Conservation (phyloP, 139 green algal genomes). For the Volvox africanus region DNA sequence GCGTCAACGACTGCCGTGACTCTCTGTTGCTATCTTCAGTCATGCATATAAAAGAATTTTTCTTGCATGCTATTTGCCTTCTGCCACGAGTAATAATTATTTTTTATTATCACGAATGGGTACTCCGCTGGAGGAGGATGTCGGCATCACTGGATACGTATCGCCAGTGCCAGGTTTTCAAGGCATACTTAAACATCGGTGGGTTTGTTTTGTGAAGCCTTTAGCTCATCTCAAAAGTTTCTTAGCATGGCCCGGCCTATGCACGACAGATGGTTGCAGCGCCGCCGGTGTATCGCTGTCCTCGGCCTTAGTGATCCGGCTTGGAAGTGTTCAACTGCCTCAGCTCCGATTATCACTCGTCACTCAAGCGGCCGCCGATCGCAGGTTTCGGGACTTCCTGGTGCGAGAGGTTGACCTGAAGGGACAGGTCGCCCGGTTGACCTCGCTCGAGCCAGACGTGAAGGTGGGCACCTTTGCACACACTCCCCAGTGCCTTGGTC, state of each 20-base stretch:
- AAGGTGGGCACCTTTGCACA: too few relatives aligned
- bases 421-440: slow-evolving; percentile 73
- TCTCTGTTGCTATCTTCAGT: too few relatives aligned
- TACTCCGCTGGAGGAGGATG: not conserved
- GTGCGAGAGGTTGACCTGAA: slow-evolving; percentile 83
- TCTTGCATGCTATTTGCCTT: not conserved
- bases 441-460: not conserved
- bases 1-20: too few relatives aligned
- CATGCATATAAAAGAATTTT: too few relatives aligned
- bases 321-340: not conserved
- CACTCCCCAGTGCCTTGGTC: not conserved
- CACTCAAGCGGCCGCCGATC: not conserved
- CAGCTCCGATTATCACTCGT: not conserved
- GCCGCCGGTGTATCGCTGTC: too few relatives aligned
- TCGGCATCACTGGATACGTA: slow-evolving; percentile 32
- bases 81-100: not conserved
- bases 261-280: too few relatives aligned
- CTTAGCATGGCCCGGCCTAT: too few relatives aligned
- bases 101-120: not conserved
- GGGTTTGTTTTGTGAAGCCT: not conserved
- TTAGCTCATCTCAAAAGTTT: not conserved
- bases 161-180: slow-evolving; percentile 65
- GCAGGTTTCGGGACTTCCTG: slow-evolving; percentile 88
- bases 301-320: too few relatives aligned
- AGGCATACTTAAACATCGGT: slow-evolving; percentile 85